Percentiles rank a stretch among this genome's conserved stretches.
Conservation (phyloP, 345 rosid genomes). For the Erysimum cheiranthoides region DNA sequence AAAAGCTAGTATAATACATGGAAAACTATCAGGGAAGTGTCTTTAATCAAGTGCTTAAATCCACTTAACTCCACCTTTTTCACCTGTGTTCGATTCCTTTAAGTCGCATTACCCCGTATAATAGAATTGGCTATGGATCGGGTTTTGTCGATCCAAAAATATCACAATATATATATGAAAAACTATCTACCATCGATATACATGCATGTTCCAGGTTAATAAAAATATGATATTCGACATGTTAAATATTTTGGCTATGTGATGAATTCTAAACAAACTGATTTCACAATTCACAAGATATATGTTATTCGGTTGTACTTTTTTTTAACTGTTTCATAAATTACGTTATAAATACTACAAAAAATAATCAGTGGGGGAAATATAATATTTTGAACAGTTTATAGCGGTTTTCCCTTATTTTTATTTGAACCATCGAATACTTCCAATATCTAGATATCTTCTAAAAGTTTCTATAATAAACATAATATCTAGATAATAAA, state of each 20-base stretch:
- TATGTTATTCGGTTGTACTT: neutral
- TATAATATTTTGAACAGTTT: neutral
- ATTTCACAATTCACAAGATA: neutral
- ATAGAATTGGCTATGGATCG: too few species aligned
- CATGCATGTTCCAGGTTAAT: neutral
- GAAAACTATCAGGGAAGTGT: too few species aligned
- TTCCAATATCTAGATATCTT: too few species aligned
- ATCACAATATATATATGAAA: too few species aligned
- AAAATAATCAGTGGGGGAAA: slow-evolving; percentile 1
- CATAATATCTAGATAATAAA: neutral
- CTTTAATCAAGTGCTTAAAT: too few species aligned
- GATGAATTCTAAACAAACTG: neutral
- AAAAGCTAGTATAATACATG: neutral
- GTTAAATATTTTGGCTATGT: neutral
- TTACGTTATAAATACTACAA: neutral
- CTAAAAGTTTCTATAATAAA: slow-evolving; percentile 19
- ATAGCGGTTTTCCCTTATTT: neutral
- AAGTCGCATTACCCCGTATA: too few species aligned
- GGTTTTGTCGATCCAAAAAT: too few species aligned
- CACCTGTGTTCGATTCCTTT: too few species aligned
- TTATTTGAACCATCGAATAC: neutral
- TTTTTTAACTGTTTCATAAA: neutral
- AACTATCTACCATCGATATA: neutral
- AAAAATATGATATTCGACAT: neutral
- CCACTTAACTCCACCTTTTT: too few species aligned